phyloP scores from a whole-genome alignment of 192 early-diverging fungal species.

The Podila epicladia region DNA sequence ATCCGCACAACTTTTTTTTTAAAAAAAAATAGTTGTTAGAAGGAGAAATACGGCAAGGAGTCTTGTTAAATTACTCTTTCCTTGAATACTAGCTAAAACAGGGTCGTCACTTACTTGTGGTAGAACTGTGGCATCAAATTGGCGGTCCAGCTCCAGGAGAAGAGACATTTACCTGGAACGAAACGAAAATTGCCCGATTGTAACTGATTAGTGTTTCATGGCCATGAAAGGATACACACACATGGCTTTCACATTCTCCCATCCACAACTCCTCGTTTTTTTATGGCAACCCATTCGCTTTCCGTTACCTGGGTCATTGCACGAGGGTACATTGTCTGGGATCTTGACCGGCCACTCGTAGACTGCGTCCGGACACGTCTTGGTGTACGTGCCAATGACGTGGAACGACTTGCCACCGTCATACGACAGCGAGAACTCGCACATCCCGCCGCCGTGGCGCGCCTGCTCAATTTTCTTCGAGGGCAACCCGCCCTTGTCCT shows the following conservation, averaged over 20 bases:
- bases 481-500: background rate
- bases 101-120: constrained; percentile 32
- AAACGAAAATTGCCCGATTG: background rate
- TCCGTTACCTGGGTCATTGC: constrained; percentile 27
- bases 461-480: constrained; percentile 51
- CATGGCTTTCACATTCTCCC: background rate
- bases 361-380: constrained; percentile 51
- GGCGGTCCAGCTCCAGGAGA: constrained; percentile 42
- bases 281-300: background rate
- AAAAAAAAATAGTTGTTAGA: no score
- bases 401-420: constrained; percentile 68
- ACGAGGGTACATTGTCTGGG: constrained; percentile 48
- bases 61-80: background rate
- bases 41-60: background rate
- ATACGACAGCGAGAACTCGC: constrained; percentile 72
- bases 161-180: constrained; percentile 21
- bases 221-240: no score
- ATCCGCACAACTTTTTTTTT: constrained; percentile 32
- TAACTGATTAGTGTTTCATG: no score
- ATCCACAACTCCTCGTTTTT: background rate
- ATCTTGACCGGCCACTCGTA: constrained; percentile 52
- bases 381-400: constrained; percentile 46
- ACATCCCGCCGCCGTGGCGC: constrained; percentile 73
- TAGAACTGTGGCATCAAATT: constrained; percentile 29
- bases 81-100: background rate